Conservation (phyloP, 1,284 basidiomycete genomes). For the Erythrobasidium hasegawianum region DNA sequence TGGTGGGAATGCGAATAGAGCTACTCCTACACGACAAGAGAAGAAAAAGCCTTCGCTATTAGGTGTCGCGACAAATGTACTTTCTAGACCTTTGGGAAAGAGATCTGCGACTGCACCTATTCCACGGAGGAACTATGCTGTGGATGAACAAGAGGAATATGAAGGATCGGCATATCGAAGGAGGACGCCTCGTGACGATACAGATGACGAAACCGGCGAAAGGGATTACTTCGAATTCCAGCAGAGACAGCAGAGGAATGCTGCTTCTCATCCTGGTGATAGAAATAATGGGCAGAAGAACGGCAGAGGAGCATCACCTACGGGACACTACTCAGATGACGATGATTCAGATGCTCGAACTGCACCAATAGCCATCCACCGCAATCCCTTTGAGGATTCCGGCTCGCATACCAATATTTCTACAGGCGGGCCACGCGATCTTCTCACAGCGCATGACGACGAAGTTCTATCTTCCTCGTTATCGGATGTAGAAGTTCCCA, state of each 20-base stretch:
- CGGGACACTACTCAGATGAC: conserved; percentile 1
- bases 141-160: background rate
- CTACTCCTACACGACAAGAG: background rate
- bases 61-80: background rate
- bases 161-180: background rate
- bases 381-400: conserved; percentile 28
- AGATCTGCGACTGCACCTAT: conserved; percentile 15
- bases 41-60: background rate
- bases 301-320: background rate
- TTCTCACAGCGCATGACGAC: conserved; percentile 16
- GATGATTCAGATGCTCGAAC: background rate
- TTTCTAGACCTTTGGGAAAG: background rate
- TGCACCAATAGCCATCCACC: background rate
- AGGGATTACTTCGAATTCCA: background rate
- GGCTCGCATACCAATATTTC: background rate
- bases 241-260: too few relatives aligned
- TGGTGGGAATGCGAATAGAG: background rate
- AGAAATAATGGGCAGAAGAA: too few relatives aligned
- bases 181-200: background rate
- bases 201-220: background rate
- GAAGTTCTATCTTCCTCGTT: conserved; percentile 21
- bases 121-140: background rate
- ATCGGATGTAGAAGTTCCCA: conserved; percentile 17
- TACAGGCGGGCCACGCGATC: conserved; percentile 1
- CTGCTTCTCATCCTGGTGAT: too few relatives aligned